Conservation (phyloP, 2,329 filamentous ascomycete genomes). For the Penicillium hordei region DNA sequence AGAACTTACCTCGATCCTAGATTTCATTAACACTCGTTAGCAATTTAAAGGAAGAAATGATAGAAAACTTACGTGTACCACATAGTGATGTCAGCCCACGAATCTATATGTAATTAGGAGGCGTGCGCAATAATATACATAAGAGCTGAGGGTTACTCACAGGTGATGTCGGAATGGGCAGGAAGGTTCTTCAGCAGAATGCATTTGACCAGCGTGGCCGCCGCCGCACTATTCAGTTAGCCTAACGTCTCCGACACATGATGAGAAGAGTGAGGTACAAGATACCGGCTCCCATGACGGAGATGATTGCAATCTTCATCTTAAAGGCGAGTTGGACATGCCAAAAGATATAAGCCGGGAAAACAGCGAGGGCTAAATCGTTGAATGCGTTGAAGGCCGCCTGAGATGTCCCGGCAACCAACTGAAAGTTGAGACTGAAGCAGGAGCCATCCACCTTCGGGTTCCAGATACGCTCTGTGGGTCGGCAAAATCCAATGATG, state of each 20-base stretch:
- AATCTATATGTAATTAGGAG: neutral
- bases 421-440: neutral
- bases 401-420: neutral
- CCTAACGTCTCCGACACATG: neutral
- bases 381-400: neutral
- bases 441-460: neutral
- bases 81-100: neutral
- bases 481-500: neutral
- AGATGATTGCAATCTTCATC: neutral
- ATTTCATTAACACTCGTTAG: no score
- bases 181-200: neutral
- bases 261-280: neutral
- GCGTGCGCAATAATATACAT: no score
- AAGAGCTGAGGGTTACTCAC: neutral
- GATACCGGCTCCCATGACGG: neutral
- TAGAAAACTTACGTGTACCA: neutral
- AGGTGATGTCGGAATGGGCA: neutral
- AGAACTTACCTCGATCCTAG: no score
- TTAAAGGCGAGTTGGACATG: neutral
- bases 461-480: neutral
- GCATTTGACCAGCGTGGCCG: neutral
- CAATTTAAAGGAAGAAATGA: no score
- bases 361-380: neutral
- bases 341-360: neutral
- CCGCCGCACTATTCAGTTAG: neutral